Evolutionary conservation across 495 filamentous ascomycete genomes (phyloP).

Genomic region (Hypoxylon fragiforme): DNA sequence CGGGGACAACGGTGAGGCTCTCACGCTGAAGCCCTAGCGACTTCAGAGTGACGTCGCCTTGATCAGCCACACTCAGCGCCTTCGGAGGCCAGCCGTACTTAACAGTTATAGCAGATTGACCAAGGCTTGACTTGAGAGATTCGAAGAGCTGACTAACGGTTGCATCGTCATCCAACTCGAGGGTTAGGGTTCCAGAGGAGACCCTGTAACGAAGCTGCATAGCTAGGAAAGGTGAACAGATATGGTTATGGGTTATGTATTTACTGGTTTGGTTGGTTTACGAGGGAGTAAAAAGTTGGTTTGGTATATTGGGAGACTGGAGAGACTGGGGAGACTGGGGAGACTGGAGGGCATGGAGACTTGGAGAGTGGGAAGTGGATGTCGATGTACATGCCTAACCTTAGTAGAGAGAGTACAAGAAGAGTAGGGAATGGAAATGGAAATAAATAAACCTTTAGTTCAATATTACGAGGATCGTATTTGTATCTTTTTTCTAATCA

Average conservation of each 20-base stretch:
- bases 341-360: no score
- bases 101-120: conserved; percentile 61
- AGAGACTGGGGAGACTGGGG: no score
- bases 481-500: no score
- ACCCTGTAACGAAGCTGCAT: conserved; percentile 47
- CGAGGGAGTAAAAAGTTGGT: no score
- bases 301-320: no score
- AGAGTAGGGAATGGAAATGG: no score
- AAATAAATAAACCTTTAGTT: no score
- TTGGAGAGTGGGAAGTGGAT: no score
- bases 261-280: background rate
- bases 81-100: conserved; percentile 89
- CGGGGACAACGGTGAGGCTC: conserved; percentile 69
- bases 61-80: conserved; percentile 60
- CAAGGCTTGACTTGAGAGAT: conserved; percentile 41
- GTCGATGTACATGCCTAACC: no score
- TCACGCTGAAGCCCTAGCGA: conserved; percentile 77
- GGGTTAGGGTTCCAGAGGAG: conserved; percentile 47
- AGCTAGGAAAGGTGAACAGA: background rate
- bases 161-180: conserved; percentile 67
- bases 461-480: no score
- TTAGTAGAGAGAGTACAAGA: no score
- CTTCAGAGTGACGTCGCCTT: conserved; percentile 37
- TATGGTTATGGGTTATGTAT: background rate
- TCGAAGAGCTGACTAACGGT: conserved; percentile 64